These are phyloP conservation scores for Arabidopsis hybrid DNA, from an alignment of 441 rosid species.

Conservation along the genomic window DNA sequence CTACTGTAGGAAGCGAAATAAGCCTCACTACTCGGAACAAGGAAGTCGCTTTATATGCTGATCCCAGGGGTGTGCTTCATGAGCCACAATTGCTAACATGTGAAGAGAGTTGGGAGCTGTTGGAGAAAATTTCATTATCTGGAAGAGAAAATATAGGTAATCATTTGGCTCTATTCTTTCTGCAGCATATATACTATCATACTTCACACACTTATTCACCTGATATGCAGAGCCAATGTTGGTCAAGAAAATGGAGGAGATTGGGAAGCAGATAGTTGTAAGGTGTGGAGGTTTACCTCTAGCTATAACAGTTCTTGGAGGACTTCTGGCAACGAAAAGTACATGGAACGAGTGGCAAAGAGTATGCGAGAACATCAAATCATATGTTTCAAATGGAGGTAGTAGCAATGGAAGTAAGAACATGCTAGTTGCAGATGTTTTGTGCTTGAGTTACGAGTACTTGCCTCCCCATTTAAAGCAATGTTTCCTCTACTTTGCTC, in stretches of 20 bases:
- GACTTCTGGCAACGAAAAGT: slow-evolving; percentile 27
- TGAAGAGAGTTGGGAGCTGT: slow-evolving; percentile 45
- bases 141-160: slow-evolving; percentile 38
- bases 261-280: slow-evolving; percentile 39
- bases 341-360: slow-evolving; percentile 38
- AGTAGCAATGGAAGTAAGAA: slow-evolving; percentile 12
- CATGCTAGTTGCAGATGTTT: slow-evolving; percentile 28
- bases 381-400: slow-evolving; percentile 22
- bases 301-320: slow-evolving; percentile 40
- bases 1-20: slow-evolving; percentile 40
- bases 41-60: slow-evolving; percentile 46
- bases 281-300: slow-evolving; percentile 44
- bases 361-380: slow-evolving; percentile 27
- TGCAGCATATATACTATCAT: background rate
- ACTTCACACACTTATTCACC: slow-evolving; percentile 1
- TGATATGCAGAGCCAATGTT: slow-evolving; percentile 21
- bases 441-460: slow-evolving; percentile 39
- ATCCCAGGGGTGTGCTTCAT: slow-evolving; percentile 44
- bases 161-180: background rate
- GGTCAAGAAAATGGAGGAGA: slow-evolving; percentile 31
- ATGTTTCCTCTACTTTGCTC: slow-evolving; percentile 47
- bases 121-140: slow-evolving; percentile 40
- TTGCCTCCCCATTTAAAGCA: slow-evolving; percentile 45
- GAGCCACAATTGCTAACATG: slow-evolving; percentile 36
- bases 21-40: slow-evolving; percentile 47